Percentiles rank a stretch among this genome's conserved stretches.
Conservation (phyloP, 2,329 filamentous ascomycete genomes). For the Endothia cerciana region DNA sequence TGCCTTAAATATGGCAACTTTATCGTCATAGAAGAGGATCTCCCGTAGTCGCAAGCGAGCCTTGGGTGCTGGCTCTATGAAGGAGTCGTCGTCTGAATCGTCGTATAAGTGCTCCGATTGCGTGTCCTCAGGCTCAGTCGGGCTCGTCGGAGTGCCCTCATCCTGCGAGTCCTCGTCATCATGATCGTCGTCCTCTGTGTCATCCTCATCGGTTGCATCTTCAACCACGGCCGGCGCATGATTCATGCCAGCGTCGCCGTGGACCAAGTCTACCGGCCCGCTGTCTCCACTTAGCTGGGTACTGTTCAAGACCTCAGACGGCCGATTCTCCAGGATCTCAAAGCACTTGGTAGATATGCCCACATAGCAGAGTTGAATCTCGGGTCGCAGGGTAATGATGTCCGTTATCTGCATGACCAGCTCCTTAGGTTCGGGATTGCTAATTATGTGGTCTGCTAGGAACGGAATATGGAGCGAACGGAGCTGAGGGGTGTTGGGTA, state of each 20-base stretch:
- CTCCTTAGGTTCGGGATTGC: constrained; percentile 64
- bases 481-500: constrained; percentile 72
- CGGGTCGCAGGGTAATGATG: constrained; percentile 75
- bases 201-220: constrained; percentile 38
- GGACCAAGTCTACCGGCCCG: constrained; percentile 26
- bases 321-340: constrained; percentile 72
- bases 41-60: constrained; percentile 68
- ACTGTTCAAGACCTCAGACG: constrained; percentile 44
- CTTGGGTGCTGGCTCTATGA: constrained; percentile 49
- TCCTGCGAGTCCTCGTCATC: constrained; percentile 50
- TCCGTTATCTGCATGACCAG: constrained; percentile 77
- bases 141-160: constrained; percentile 30
- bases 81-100: constrained; percentile 50
- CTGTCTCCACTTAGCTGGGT: constrained; percentile 18
- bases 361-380: constrained; percentile 77
- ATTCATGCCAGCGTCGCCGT: constrained; percentile 26
- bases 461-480: constrained; percentile 72
- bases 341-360: constrained; percentile 80
- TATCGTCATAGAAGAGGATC: constrained; percentile 85
- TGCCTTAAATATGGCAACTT: constrained; percentile 79
- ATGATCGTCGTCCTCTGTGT: constrained; percentile 45
- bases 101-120: constrained; percentile 40
- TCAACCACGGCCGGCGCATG: constrained; percentile 30
- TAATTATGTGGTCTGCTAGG: constrained; percentile 64
- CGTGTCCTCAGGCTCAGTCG: constrained; percentile 37